Conservation (phyloP, 73 alveolate genomes). For the Tetrahymena elliotti region DNA sequence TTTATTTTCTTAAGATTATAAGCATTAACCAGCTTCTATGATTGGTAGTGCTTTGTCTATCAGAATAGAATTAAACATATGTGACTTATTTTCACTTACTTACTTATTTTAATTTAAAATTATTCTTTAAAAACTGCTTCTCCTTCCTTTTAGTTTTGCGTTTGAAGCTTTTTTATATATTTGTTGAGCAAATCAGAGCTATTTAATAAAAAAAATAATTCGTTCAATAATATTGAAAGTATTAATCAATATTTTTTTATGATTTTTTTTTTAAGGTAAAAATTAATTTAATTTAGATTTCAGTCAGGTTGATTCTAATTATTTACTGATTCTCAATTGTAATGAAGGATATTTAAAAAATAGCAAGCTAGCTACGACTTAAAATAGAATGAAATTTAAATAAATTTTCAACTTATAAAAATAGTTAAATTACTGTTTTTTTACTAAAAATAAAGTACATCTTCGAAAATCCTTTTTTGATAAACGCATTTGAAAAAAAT, state of each 20-base stretch:
- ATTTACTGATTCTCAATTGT: background rate
- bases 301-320: background rate
- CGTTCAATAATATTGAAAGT: background rate
- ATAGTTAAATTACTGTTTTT: background rate
- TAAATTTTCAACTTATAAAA: too few relatives aligned
- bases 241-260: background rate
- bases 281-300: background rate
- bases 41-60: background rate
- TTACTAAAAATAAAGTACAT: background rate
- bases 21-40: background rate
- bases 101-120: background rate
- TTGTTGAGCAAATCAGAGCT: background rate
- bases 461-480: too few relatives aligned
- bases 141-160: background rate
- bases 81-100: background rate
- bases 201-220: too few relatives aligned
- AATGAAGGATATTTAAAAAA: background rate
- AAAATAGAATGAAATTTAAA: too few relatives aligned
- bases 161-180: background rate
- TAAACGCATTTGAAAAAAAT: background rate
- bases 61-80: background rate
- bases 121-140: too few relatives aligned
- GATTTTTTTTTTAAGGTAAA: too few relatives aligned
- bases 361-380: too few relatives aligned
- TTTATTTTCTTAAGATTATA: background rate